Evolutionary conservation across 352 stramenopile species (phyloP), one percentile per base, ranked within the genome.

Genomic region (Phytophthora nicotianae): DNA sequence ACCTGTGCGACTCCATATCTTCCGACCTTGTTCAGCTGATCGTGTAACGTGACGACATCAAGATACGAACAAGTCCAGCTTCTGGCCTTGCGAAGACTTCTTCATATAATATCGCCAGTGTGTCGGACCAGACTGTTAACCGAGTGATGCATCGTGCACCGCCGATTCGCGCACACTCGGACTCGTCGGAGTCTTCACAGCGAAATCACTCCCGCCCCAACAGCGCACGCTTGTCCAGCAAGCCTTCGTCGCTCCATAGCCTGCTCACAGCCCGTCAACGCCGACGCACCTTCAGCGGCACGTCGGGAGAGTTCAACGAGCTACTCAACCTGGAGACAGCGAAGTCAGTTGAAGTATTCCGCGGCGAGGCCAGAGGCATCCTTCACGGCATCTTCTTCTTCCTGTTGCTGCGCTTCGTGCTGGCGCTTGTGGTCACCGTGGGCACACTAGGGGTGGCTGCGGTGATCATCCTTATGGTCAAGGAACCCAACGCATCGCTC

Each of bases 301-400:
- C 68, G 46, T 70, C 68, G 27, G 59, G 64, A 37, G 69, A 77
- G 49, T 67, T 70, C 46, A 62, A 67, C 46, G 63, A 77, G 49
- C 20, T 78, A 24, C 47, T 74, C 48, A 69, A 75, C 52, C 62
- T 79, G n/a, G 76, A 81, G 45, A 81, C 77, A 10, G 74, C 69
- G 48, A 81, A 86, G 68, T 86, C 76, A 20, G 79, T 88, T 46
- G 65, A 79, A 43, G 72, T 75, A 9, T 88, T 88, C 68, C 81
- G 74, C 17, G 79, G 76, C 24, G 67, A 88, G 48, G 79, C 72
- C 19, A 81, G 74, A 46, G 72, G 73, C 53, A 88, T 86, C 23
- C 62, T 88, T 45, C 75, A 75, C 57, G 74, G 76, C 54, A 83
- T 88, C 63, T 88, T 88, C 61, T 74, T 84, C 19, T 60, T 84